These are phyloP conservation scores for Irineochytrium annulatum DNA, from an alignment of 192 early-diverging fungal species.

Conservation along the genomic window DNA sequence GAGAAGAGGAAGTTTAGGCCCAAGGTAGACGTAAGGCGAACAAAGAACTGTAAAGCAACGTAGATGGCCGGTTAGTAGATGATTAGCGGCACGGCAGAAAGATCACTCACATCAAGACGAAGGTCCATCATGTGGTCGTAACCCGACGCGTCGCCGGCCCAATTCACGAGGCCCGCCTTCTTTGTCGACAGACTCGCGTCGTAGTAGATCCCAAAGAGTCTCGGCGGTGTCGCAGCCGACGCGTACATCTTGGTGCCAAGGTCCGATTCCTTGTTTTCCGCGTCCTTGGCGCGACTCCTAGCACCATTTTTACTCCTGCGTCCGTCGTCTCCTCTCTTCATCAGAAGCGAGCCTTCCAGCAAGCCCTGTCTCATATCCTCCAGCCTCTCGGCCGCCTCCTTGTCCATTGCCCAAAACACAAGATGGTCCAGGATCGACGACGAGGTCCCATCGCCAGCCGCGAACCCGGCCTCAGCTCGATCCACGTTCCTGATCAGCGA, in stretches of 20 bases:
- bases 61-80: too few relatives aligned
- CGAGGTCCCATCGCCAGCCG: too few relatives aligned
- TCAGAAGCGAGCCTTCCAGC: background rate
- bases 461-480: too few relatives aligned
- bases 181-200: background rate
- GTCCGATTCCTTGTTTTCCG: too few relatives aligned
- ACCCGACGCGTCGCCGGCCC: background rate
- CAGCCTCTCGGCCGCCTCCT: background rate
- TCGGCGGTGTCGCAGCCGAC: too few relatives aligned
- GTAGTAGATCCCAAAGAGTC: slow-evolving; percentile 11
- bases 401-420: slow-evolving; percentile 11
- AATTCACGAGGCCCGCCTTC: background rate
- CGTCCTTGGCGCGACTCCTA: too few relatives aligned
- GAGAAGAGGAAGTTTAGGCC: slow-evolving; percentile 8
- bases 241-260: too few relatives aligned
- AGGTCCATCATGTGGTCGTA: slow-evolving; percentile 6
- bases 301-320: too few relatives aligned
- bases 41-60: slow-evolving; percentile 6
- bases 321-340: background rate
- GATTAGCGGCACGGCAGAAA: background rate
- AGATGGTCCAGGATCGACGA: slow-evolving; percentile 3
- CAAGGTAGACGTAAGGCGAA: background rate
- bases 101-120: background rate
- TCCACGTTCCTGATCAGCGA: slow-evolving; percentile 5
- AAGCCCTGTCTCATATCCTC: background rate